Conservation (phyloP, 2,329 filamentous ascomycete genomes). For the Fusarium sp. region DNA sequence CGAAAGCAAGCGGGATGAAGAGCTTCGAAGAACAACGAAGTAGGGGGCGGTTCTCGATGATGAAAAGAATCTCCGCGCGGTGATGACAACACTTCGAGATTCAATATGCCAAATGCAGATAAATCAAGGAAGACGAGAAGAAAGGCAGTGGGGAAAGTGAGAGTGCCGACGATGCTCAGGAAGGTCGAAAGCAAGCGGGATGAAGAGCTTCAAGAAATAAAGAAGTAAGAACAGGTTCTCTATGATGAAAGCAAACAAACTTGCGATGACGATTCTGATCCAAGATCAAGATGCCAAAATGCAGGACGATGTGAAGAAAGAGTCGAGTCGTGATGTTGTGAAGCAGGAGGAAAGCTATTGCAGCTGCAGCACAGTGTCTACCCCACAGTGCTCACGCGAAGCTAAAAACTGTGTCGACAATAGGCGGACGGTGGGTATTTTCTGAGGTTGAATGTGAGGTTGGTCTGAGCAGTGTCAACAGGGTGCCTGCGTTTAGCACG, state of each 20-base stretch:
- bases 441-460: neutral
- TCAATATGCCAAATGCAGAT: neutral
- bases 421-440: neutral
- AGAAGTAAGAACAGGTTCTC: neutral
- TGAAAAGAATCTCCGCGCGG: too few relatives aligned
- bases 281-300: neutral
- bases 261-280: neutral
- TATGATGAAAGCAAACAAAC: neutral
- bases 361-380: neutral
- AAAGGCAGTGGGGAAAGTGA: neutral
- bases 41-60: too few relatives aligned
- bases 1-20: too few relatives aligned
- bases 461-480: neutral
- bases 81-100: neutral
- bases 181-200: neutral
- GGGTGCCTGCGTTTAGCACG: neutral
- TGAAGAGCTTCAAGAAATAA: neutral
- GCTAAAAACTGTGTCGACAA: neutral
- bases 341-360: neutral
- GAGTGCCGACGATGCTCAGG: neutral
- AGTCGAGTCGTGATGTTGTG: neutral
- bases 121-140: neutral
- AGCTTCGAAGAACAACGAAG: too few relatives aligned
- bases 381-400: neutral
- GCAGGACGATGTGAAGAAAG: neutral